Conservation (phyloP, 2,329 filamentous ascomycete species). For the Trichoderma polysporum region DNA sequence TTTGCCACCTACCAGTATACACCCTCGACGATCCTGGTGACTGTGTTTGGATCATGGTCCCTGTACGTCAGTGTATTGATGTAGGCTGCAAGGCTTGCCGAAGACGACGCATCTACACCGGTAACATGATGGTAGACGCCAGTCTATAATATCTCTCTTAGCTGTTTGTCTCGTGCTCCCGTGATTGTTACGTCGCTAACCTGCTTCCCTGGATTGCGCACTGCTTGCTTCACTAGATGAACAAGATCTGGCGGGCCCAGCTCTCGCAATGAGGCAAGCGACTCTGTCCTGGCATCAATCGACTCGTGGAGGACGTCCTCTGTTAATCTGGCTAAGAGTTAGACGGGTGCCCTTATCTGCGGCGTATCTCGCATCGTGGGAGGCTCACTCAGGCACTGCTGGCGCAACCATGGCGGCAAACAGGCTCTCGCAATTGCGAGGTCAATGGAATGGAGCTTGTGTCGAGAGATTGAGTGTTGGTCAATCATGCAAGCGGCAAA, state of each 20-base stretch:
- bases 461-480: background rate
- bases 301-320: conserved; percentile 91
- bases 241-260: conserved; percentile 94
- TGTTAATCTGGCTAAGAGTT: conserved; percentile 65
- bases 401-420: conserved; percentile 63
- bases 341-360: conserved; percentile 21
- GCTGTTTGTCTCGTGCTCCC: conserved; percentile 2
- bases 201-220: conserved; percentile 58
- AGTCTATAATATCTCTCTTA: conserved; percentile 51
- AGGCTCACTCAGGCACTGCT: conserved; percentile 70
- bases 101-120: conserved; percentile 94
- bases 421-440: conserved; percentile 25
- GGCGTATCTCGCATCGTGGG: conserved; percentile 1
- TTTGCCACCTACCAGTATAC: conserved; percentile 75
- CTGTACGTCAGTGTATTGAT: conserved; percentile 97
- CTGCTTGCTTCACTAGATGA: conserved; percentile 78
- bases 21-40: conserved; percentile 86
- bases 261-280: conserved; percentile 80
- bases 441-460: conserved; percentile 15
- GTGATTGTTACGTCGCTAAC: conserved; percentile 34
- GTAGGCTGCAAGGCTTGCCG: conserved; percentile 93
- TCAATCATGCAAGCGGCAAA: background rate
- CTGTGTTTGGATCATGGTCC: conserved; percentile 69
- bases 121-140: conserved; percentile 98
- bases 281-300: conserved; percentile 89